Percentiles rank a stretch among this genome's conserved stretches.
Conservation (phyloP, 768 basidiomycete genomes). For the Mrakia gelida region DNA sequence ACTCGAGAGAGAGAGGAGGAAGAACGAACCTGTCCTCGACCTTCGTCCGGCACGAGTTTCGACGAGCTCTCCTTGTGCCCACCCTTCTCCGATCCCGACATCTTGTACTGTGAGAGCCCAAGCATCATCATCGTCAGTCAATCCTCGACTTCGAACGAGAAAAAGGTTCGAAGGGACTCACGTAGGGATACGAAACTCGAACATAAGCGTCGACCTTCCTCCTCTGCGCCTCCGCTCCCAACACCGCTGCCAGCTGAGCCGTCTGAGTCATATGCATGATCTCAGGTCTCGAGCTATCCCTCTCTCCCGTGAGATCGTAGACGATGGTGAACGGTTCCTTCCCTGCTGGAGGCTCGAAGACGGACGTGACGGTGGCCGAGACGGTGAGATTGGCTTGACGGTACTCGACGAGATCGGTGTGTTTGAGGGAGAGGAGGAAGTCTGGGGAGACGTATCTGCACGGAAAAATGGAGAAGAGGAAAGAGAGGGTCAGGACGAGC, state of each 20-base stretch:
- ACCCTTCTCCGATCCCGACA: slow-evolving; percentile 58
- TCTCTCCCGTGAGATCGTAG: slow-evolving; percentile 80
- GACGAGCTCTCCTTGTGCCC: slow-evolving; percentile 68
- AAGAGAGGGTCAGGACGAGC: not conserved
- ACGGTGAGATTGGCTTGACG: slow-evolving; percentile 75
- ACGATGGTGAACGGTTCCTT: slow-evolving; percentile 69
- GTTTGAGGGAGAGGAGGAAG: slow-evolving; percentile 65
- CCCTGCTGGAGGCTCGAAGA: slow-evolving; percentile 68
- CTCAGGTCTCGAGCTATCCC: slow-evolving; percentile 68
- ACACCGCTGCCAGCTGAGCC: slow-evolving; percentile 60
- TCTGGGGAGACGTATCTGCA: slow-evolving; percentile 70
- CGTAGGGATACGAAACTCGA: slow-evolving; percentile 67
- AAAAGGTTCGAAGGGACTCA: not conserved
- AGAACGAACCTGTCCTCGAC: slow-evolving; percentile 50
- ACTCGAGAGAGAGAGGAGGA: too few species aligned
- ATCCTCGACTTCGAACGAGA: too few species aligned
- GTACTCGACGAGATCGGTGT: slow-evolving; percentile 64
- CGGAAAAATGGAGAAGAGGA: slow-evolving; percentile 24
- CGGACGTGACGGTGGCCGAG: slow-evolving; percentile 61
- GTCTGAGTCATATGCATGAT: slow-evolving; percentile 74
- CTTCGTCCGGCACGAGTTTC: slow-evolving; percentile 64
- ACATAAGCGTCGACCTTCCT: slow-evolving; percentile 74
- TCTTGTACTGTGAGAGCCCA: not conserved
- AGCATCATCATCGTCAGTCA: not conserved
- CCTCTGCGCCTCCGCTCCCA: slow-evolving; percentile 73